Evolutionary conservation across 306 rosid genomes (phyloP).

Genomic region (Cicer judaicum): DNA sequence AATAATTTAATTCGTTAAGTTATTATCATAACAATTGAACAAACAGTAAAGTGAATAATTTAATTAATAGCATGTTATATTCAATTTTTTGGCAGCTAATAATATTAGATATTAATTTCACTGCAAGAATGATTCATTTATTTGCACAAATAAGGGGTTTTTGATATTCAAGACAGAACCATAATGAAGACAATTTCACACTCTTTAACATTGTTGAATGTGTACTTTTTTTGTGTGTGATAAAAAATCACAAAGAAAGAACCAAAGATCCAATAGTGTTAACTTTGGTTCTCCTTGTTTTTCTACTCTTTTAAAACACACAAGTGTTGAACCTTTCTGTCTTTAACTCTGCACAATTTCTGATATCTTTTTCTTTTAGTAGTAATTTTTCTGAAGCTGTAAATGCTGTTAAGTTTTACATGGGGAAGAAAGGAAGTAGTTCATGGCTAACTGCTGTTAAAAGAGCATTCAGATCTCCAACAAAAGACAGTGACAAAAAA

Average conservation of each 20-base stretch:
- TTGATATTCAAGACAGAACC: neutral
- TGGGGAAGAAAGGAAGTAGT: conserved; percentile 92
- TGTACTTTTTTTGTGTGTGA: conserved; percentile 17
- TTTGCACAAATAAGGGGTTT: conserved; percentile 1
- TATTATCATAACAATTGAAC: neutral
- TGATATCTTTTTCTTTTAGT: conserved; percentile 4
- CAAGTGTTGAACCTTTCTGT: conserved; percentile 28
- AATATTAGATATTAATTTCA: conserved; percentile 8
- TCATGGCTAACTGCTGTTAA: conserved; percentile 98
- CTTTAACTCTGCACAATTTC: conserved; percentile 32
- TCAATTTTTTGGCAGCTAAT: conserved; percentile 1
- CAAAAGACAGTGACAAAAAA: conserved; percentile 64
- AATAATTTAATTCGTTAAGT: neutral
- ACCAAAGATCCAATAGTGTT: conserved; percentile 40
- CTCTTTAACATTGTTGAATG: conserved; percentile 40
- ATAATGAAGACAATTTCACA: conserved; percentile 30
- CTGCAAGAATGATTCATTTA: conserved; percentile 33
- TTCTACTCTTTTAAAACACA: conserved; percentile 36
- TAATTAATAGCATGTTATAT: conserved; percentile 23
- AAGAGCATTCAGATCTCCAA: conserved; percentile 99
- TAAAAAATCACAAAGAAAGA: conserved; percentile 46
- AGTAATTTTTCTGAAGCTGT: conserved; percentile 35
- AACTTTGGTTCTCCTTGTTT: conserved; percentile 38
- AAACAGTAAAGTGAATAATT: neutral
- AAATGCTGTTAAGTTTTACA: conserved; percentile 65